phyloP scores from a whole-genome alignment of 805 yeast genomes.

The Zygosaccharomyces pseudorouxii region DNA sequence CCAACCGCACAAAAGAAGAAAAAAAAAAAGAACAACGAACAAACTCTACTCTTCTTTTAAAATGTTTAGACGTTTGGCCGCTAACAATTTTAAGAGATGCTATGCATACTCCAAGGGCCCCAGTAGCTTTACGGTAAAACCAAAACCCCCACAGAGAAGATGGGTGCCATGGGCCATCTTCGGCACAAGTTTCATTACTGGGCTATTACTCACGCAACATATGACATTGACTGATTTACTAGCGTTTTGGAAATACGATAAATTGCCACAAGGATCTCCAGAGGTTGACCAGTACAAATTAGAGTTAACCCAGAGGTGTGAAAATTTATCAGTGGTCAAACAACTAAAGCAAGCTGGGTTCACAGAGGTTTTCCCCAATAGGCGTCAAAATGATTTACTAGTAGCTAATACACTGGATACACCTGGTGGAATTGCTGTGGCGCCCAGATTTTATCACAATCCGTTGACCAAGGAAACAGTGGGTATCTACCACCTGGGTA shows the following conservation, averaged over 20 bases:
- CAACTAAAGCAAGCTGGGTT: slow-evolving; percentile 40
- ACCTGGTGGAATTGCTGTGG: slow-evolving; percentile 77
- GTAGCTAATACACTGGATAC: slow-evolving; percentile 48
- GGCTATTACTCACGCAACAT: slow-evolving; percentile 34
- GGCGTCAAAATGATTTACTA: slow-evolving; percentile 45
- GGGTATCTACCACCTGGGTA: slow-evolving; percentile 71
- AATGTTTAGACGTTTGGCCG: slow-evolving; percentile 16
- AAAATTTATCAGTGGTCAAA: slow-evolving; percentile 48
- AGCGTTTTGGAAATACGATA: slow-evolving; percentile 34
- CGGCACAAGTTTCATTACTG: slow-evolving; percentile 29
- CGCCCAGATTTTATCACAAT: slow-evolving; percentile 65
- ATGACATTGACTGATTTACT: slow-evolving; percentile 35
- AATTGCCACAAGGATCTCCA: slow-evolving; percentile 28
- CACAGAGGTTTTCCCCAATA: slow-evolving; percentile 34
- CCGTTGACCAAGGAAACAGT: slow-evolving; percentile 53
- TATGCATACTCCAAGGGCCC: slow-evolving; percentile 5
- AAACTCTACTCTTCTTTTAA: not conserved
- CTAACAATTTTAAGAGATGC: slow-evolving; percentile 6
- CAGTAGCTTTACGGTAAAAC: slow-evolving; percentile 13
- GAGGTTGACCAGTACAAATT: slow-evolving; percentile 30
- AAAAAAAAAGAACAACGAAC: not conserved
- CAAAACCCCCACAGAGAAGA: slow-evolving; percentile 10
- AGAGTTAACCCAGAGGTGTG: slow-evolving; percentile 44
- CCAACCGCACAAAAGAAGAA: not conserved
- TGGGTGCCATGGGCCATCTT: slow-evolving; percentile 30